phyloP scores from a whole-genome alignment of 1,139 yeast genomes.

The Magnusiomyces ingens region DNA sequence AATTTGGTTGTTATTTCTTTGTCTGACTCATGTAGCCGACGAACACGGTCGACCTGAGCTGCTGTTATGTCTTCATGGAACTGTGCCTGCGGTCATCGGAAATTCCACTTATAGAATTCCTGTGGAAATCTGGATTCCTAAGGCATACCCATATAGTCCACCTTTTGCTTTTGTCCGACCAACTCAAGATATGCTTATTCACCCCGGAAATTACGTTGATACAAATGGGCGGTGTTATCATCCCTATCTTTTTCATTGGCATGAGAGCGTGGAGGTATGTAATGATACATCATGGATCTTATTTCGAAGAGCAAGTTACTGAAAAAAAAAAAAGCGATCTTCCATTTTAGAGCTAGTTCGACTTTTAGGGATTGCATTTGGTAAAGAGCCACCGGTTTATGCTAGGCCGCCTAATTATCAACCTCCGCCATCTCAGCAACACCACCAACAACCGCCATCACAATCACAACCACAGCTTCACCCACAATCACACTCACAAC shows the following conservation, averaged over 20 bases:
- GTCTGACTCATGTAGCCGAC: conserved; percentile 32
- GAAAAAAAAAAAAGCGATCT: conserved; percentile 22
- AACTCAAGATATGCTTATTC: conserved; percentile 41
- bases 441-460: conserved; percentile 6
- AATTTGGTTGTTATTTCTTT: background rate
- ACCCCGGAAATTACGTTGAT: conserved; percentile 64
- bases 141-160: conserved; percentile 53
- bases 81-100: conserved; percentile 36
- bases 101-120: conserved; percentile 43
- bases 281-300: no score
- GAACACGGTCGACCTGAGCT: conserved; percentile 53
- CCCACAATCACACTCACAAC: background rate
- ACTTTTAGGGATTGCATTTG: conserved; percentile 39
- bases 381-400: conserved; percentile 46
- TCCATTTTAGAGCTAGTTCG: conserved; percentile 38
- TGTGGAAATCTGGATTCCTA: conserved; percentile 71
- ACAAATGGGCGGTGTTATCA: conserved; percentile 69
- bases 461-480: conserved; percentile 8
- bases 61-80: conserved; percentile 59
- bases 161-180: conserved; percentile 62
- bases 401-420: conserved; percentile 33
- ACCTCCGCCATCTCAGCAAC: conserved; percentile 4
- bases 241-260: conserved; percentile 62
- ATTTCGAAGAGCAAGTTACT: background rate
- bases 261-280: conserved; percentile 18